Evolutionary conservation across 1,139 yeast genomes (phyloP), one percentile per base, ranked within the genome.

Genomic region (Scheffersomyces segobiensis): DNA sequence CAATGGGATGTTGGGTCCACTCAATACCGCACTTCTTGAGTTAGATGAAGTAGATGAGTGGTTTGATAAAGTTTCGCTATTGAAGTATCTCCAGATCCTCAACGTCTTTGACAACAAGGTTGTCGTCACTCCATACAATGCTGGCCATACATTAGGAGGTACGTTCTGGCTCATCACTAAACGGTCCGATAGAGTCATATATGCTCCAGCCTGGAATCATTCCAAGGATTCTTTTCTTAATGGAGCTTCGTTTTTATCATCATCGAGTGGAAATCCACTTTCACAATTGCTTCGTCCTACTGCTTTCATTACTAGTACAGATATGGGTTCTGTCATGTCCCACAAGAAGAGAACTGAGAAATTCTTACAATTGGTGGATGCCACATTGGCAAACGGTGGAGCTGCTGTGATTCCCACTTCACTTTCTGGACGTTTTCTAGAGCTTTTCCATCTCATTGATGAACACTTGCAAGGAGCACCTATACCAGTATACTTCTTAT

Each of bases 201-300:
- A 93, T 72, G 97, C 98, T 0, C 95, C 96, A 3, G 87, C 91
- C 53, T 95, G 99, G 98, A 93, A 93, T 70, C 99, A 95, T 71
- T 88, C 98, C 1, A 87, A 87, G 62, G 98, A 95, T 67, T 84
- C 91, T 0, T 93, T 93, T 66, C 76, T 95, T 58, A 90, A 89
- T 65, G 85, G 91, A 58, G 95, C 98, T n/a, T 86, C 89, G 18
- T 81, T 93, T 56, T 74, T 90, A 54, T 72, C 81, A 8, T 62
- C 77, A 5, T 63, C 76, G 12, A 77, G 73, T 26, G 84, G 82
- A 10, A 77, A 83, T 56, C 87, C 95, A 0, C 74, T 85, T n/a
- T 82, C 89, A 6, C 83, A 86, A 55, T 76, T 93, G 46, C 71
- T 86, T 62, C 81, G 97, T 67, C 98, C 99, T 1, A 89, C 97